phyloP scores from a whole-genome alignment of 106 monocot species.

The Dendrobium chrysotoxum region DNA sequence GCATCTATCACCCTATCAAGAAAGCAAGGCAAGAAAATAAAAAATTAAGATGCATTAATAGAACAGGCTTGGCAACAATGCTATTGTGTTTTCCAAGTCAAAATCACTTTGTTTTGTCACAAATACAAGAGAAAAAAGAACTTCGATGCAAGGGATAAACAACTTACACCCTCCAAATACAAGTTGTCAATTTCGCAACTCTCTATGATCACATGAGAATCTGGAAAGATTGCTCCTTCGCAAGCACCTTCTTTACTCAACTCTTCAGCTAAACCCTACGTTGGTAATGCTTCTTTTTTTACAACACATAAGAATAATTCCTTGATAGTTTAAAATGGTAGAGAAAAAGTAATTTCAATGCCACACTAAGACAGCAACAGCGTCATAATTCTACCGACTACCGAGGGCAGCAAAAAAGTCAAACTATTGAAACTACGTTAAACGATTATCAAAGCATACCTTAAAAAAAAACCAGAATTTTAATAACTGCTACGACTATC shows the following conservation, averaged over 20 bases:
- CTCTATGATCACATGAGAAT: slow-evolving; percentile 52
- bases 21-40: neutral
- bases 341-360: neutral
- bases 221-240: slow-evolving; percentile 76
- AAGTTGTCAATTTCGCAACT: slow-evolving; percentile 74
- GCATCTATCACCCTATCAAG: slow-evolving; percentile 69
- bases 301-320: neutral
- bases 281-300: neutral
- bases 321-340: neutral
- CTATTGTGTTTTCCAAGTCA: neutral
- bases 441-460: too few species aligned
- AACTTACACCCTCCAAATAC: slow-evolving; percentile 53
- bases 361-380: neutral
- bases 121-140: neutral
- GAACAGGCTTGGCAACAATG: neutral
- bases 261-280: slow-evolving; percentile 75
- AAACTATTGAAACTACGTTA: too few species aligned
- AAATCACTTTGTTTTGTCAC: neutral
- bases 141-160: neutral
- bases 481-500: too few species aligned
- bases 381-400: too few species aligned
- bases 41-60: neutral
- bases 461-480: too few species aligned
- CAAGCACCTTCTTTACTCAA: slow-evolving; percentile 73
- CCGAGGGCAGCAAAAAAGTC: too few species aligned